Evolutionary conservation across 768 basidiomycete genomes (phyloP).

Genomic region (Amanita phalloides): DNA sequence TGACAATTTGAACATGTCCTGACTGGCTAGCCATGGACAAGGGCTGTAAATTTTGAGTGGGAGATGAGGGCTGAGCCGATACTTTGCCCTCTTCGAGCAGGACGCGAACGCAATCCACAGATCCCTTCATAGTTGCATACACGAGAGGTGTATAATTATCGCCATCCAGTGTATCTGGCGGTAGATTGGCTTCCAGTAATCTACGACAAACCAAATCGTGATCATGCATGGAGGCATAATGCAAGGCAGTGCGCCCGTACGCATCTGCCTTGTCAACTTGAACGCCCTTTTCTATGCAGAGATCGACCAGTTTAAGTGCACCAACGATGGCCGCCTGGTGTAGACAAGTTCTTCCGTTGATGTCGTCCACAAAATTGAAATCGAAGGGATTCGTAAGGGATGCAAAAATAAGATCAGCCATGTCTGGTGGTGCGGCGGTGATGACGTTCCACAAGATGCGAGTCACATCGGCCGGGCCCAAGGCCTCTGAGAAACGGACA

Average conservation of each 20-base stretch:
- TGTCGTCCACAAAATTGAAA: slow-evolving; percentile 90
- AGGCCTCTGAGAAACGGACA: slow-evolving; percentile 56
- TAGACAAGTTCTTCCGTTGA: slow-evolving; percentile 89
- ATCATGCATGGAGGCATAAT: slow-evolving; percentile 94
- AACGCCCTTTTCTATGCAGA: slow-evolving; percentile 70
- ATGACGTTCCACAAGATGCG: slow-evolving; percentile 94
- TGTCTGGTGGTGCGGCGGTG: slow-evolving; percentile 64
- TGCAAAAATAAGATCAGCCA: slow-evolving; percentile 65
- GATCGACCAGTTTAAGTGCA: slow-evolving; percentile 57
- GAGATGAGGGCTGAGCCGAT: slow-evolving; percentile 43
- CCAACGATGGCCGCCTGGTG: slow-evolving; percentile 92
- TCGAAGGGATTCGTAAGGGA: slow-evolving; percentile 66
- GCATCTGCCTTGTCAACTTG: slow-evolving; percentile 69
- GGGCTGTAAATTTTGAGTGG: slow-evolving; percentile 67
- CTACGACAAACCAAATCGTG: slow-evolving; percentile 65
- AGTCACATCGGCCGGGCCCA: slow-evolving; percentile 61
- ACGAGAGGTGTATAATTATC: slow-evolving; percentile 94
- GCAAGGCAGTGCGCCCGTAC: slow-evolving; percentile 88
- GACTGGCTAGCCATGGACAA: slow-evolving; percentile 86
- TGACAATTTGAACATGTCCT: slow-evolving; percentile 77
- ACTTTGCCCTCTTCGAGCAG: slow-evolving; percentile 68
- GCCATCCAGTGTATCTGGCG: slow-evolving; percentile 68
- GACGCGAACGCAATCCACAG: slow-evolving; percentile 73
- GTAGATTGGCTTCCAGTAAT: slow-evolving; percentile 59
- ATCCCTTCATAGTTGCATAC: slow-evolving; percentile 84